These are phyloP conservation scores for Sordariomycetes sp. DNA, from an alignment of 2,329 filamentous ascomycete genomes.

Conservation along the genomic window DNA sequence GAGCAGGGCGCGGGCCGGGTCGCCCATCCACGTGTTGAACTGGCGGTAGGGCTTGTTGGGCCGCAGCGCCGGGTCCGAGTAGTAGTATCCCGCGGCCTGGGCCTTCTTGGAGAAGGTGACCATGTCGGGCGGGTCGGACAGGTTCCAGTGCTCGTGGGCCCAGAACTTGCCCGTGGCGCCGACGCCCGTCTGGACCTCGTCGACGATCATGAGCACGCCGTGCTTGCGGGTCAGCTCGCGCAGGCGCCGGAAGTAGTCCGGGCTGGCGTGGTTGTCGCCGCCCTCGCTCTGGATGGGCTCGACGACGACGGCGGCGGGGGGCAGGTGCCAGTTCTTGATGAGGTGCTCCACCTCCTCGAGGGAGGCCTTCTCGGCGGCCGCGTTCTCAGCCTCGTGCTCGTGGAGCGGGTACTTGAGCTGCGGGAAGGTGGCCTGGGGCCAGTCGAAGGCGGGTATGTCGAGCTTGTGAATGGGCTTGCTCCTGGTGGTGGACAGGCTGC, in stretches of 20 bases:
- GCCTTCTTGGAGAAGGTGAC: slow-evolving; percentile 96
- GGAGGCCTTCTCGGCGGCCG: slow-evolving; percentile 69
- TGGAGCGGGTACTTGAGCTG: slow-evolving; percentile 79
- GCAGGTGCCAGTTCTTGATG: slow-evolving; percentile 69
- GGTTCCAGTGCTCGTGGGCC: slow-evolving; percentile 92
- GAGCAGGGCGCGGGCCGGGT: slow-evolving; percentile 74
- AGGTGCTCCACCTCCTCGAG: slow-evolving; percentile 77
- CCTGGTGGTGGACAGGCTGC: slow-evolving; percentile 77
- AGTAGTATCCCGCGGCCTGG: slow-evolving; percentile 90
- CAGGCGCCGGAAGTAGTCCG: slow-evolving; percentile 77
- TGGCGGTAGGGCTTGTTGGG: slow-evolving; percentile 93
- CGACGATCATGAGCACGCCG: slow-evolving; percentile 77
- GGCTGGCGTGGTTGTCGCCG: slow-evolving; percentile 87
- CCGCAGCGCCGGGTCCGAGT: slow-evolving; percentile 65
- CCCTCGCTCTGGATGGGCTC: slow-evolving; percentile 93
- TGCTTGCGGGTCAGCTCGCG: slow-evolving; percentile 70
- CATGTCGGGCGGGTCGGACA: slow-evolving; percentile 74
- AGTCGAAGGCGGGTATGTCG: slow-evolving; percentile 91
- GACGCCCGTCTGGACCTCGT: slow-evolving; percentile 90
- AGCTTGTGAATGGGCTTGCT: slow-evolving; percentile 93
- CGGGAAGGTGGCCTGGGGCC: slow-evolving; percentile 86
- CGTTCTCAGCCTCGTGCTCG: slow-evolving; percentile 70
- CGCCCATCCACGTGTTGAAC: slow-evolving; percentile 98
- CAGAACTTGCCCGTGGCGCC: slow-evolving; percentile 92
- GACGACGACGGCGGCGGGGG: slow-evolving; percentile 73